Conservation (phyloP, 441 rosid species). For the Gossypium trilobum region DNA sequence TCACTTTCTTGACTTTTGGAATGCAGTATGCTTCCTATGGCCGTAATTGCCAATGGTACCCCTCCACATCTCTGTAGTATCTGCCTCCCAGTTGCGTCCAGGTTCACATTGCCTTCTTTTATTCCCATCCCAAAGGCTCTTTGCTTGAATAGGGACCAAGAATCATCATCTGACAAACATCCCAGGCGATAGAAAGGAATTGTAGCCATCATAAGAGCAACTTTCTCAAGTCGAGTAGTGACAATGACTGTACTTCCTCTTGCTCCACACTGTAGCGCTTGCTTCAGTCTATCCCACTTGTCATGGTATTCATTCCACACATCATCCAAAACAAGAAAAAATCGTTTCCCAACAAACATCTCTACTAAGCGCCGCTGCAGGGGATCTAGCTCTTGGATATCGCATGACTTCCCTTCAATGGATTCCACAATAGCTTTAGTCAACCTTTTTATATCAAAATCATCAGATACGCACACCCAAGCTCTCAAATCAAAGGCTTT, state of each 20-base stretch:
- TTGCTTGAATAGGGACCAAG: background rate
- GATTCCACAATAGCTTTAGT: background rate
- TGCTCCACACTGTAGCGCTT: background rate
- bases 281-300: background rate
- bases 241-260: constrained; percentile 2
- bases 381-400: no score
- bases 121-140: background rate
- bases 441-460: background rate
- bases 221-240: background rate
- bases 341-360: no score
- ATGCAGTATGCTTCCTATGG: background rate
- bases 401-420: background rate
- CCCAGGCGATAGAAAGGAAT: background rate
- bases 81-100: background rate
- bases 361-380: no score
- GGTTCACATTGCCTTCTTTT: background rate
- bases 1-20: background rate
- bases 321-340: no score
- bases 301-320: background rate
- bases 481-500: background rate
- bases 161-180: constrained; percentile 1
- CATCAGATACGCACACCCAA: background rate
- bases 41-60: background rate
- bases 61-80: background rate
- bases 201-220: background rate